Evolutionary conservation across 106 monocot species (phyloP), one percentile per base, ranked within the genome.

Genomic region (Acorus gramineus): DNA sequence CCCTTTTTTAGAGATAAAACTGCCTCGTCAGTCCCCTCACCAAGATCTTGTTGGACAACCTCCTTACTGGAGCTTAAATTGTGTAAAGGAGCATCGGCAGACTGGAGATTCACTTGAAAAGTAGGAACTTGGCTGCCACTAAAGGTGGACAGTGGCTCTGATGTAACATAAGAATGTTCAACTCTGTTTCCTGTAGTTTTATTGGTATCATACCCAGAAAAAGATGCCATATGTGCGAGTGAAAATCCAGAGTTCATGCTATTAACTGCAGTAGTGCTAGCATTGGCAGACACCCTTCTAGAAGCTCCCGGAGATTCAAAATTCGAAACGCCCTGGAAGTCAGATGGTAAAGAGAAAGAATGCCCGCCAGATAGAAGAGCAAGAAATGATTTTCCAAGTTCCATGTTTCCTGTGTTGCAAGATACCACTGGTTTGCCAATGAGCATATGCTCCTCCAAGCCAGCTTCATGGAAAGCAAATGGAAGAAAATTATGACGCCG

Each of bases 311-410:
- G 59, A 43, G 58, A 49, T 13, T 56, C 65, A 49, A 73, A 50
- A 61, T 57, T 67, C 51, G 73, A 59, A 5, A 57, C 60, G 11
- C 69, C 70, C 5, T 63, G 50, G 70, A 76, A 44, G 6, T 71
- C 71, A 59, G 58, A 56, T 43, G 62, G 50, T 45, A 71, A 51
- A 57, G 60, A 45, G 60, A 60, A 62, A 6, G 75, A 69, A 69
- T 61, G 52, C 44, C 80, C 72, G 52, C 80, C 72, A 56, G 78
- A 78, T 14, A 78, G 68, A 61, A 80, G 76, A 69, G 82, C 57
- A 11, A 72, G 65, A 76, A 80, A 71, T 43, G 81, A 77, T 68
- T 69, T 84, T 2, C 57, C 63, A 28, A 70, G 42, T 51, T 72
- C 83, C 50, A 61, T 42, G 47, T 77, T 73, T 47, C 67, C 60